Evolutionary conservation across 306 rosid species (phyloP).

Genomic region (Nissolia schottii): DNA sequence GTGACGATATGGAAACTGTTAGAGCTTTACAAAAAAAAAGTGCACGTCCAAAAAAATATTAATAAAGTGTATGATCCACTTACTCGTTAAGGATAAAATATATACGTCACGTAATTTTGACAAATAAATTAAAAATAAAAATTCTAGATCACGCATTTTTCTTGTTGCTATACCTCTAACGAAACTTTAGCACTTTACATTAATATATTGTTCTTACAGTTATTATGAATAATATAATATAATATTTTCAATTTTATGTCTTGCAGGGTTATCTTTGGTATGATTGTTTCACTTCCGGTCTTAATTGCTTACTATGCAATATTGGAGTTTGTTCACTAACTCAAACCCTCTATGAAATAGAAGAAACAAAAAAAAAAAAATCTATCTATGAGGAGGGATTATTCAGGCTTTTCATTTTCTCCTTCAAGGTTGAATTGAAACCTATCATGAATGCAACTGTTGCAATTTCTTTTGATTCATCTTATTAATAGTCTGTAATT

Average conservation of each 20-base stretch:
- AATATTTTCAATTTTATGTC: neutral
- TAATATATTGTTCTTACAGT: neutral
- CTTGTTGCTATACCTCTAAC: neutral
- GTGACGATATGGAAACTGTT: too few relatives aligned
- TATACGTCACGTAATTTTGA: too few relatives aligned
- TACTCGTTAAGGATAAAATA: too few relatives aligned
- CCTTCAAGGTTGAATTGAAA: neutral
- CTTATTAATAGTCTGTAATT: too few relatives aligned
- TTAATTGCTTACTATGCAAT: constrained; percentile 62
- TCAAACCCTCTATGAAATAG: neutral
- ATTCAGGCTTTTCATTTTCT: neutral
- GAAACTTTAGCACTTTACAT: neutral
- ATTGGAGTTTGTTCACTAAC: constrained; percentile 51
- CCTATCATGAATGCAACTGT: neutral
- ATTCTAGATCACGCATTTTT: too few relatives aligned
- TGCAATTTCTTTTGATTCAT: too few relatives aligned
- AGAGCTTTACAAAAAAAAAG: too few relatives aligned
- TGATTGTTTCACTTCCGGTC: constrained; percentile 70
- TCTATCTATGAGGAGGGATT: neutral
- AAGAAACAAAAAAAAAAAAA: neutral
- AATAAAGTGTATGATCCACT: too few relatives aligned
- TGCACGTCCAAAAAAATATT: too few relatives aligned
- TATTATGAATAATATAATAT: neutral
- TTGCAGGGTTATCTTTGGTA: constrained; percentile 87
- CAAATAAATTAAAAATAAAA: too few relatives aligned